Base-by-base conservation (phyloP, 768 basidiomycete genomes). In the Leccinum incarnatum region DNA sequence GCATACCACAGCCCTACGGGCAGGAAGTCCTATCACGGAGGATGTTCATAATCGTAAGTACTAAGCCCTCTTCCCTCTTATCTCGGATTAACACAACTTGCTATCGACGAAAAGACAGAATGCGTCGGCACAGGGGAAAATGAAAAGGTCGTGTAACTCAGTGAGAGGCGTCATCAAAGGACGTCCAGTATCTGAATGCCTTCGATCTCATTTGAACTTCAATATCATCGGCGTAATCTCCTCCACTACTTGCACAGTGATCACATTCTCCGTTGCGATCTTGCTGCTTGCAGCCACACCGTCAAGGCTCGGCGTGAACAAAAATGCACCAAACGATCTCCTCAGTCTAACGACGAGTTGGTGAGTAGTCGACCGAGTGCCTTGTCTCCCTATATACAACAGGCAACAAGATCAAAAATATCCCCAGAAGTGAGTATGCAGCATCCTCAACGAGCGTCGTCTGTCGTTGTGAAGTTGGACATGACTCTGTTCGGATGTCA, bases 371-470 rank as follows among this genome's bases (percentile, higher is more conserved):
- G 48, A 14, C 62, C 62, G 1, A 62, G 49, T 2, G 52, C 47
- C 15, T 36, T 34, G 32, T 51, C 11, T 60, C 62, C 4, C 62
- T 53, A 27, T 62, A 60, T 19, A 60, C 37, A 1, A 54, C 19
- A 5, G 58, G 55, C 29, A 60, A 42, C n/a, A 48, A 47, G 6
- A 46, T 9, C 9, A 53, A 56, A 19, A 57, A 62, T 5, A 60
- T 52, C 8, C 53, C 55, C 4, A 56, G 55, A 10, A 62, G 46
- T 5, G 55, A 60, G 29, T 62, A 62, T 1, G 59, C 62, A 3
- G 30, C 29, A 15, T 60, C 62, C 25, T 63, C 62, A 0, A 23
- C 6, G 9, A 11, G 32, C 4, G 59, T 61, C 19, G 59, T 61
- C 8, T 57, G 6, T 0, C 59, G 62, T 30, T 15, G 21, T 4